A percentile compares a stretch with the other conserved stretches of the same genome.
Evolutionary conservation across 2,329 filamentous ascomycete genomes (phyloP).

Genomic region (Purpureocillium takamizusanense): DNA sequence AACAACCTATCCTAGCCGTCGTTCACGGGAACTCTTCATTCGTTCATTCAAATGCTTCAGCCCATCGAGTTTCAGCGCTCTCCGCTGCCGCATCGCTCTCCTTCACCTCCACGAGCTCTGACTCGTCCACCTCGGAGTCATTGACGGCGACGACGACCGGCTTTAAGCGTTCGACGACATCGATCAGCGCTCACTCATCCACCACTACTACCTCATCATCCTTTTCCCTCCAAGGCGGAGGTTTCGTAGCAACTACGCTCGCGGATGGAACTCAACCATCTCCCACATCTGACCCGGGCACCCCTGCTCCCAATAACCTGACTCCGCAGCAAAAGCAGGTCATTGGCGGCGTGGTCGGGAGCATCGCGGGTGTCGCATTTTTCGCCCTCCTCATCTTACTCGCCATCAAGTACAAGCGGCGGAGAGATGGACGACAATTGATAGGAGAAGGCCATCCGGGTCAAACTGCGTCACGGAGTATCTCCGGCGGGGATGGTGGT

Average conservation of each 20-base stretch:
- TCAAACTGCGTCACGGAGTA: slow-evolving; percentile 7
- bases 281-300: slow-evolving; percentile 10
- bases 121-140: not conserved
- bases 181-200: not conserved
- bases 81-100: not conserved
- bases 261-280: slow-evolving; percentile 8
- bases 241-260: not conserved
- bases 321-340: slow-evolving; percentile 28
- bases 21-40: slow-evolving; percentile 4
- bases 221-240: not conserved
- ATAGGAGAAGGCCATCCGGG: slow-evolving; percentile 29
- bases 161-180: slow-evolving; percentile 1
- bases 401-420: slow-evolving; percentile 47
- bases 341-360: slow-evolving; percentile 48
- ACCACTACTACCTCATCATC: slow-evolving; percentile 1
- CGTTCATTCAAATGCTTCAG: slow-evolving; percentile 2
- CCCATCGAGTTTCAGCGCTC: not conserved
- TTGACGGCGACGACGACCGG: slow-evolving; percentile 1
- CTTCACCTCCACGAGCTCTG: not conserved
- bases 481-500: slow-evolving; percentile 7
- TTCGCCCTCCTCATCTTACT: slow-evolving; percentile 44
- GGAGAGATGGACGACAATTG: slow-evolving; percentile 32
- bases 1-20: too few species aligned
- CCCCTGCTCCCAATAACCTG: slow-evolving; percentile 13
- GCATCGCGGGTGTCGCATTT: slow-evolving; percentile 49